Percentiles rank a stretch among this genome's conserved stretches.
Evolutionary conservation across 441 rosid species (phyloP).

Genomic region (Populus tomentosa): DNA sequence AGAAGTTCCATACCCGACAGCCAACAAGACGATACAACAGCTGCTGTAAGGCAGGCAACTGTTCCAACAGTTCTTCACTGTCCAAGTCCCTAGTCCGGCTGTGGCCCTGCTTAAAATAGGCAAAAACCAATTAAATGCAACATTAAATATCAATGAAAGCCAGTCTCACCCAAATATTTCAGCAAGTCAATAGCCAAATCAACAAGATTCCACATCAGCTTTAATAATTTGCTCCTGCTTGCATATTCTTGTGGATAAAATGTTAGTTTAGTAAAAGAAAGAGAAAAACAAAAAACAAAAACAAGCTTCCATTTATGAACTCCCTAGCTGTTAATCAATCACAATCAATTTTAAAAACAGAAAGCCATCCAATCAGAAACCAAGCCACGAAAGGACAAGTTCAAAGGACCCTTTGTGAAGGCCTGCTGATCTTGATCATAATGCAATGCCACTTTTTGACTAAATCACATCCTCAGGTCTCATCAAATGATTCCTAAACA

Average conservation of each 20-base stretch:
- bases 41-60: slow-evolving; percentile 87
- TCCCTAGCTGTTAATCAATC: background rate
- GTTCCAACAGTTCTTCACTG: slow-evolving; percentile 80
- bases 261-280: background rate
- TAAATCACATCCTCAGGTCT: background rate
- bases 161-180: background rate
- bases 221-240: background rate
- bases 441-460: background rate
- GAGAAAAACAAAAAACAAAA: background rate
- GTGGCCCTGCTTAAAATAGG: slow-evolving; percentile 56
- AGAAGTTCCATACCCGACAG: slow-evolving; percentile 60
- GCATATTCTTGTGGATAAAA: background rate
- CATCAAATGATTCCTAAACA: background rate
- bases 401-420: background rate
- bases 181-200: slow-evolving; percentile 6
- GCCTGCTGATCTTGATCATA: background rate
- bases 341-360: background rate
- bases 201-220: slow-evolving; percentile 1
- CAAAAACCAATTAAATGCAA: background rate
- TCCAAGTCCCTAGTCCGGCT: slow-evolving; percentile 86
- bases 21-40: slow-evolving; percentile 87
- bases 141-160: background rate
- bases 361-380: background rate
- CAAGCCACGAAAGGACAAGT: background rate
- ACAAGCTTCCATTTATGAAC: background rate